Evolutionary conservation across 441 rosid species (phyloP), one percentile per base, ranked within the genome.

Genomic region (Populus tomentosa): DNA sequence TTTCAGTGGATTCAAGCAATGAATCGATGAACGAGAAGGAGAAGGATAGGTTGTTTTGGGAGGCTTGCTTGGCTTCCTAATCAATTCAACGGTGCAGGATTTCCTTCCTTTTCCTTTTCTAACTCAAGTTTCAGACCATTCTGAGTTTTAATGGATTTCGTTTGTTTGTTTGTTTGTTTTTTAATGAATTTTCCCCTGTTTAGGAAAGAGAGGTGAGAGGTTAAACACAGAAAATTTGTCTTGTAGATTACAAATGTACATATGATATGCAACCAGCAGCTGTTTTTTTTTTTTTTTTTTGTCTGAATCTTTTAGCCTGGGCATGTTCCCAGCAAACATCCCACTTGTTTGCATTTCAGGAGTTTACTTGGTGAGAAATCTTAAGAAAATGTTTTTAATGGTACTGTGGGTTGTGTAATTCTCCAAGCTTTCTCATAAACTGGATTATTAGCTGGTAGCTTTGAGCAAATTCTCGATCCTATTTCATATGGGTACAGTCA

Each of bases 21-120:
- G 85, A 87, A 28, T 40, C 83, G 20, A 53, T 83, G 86, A 87
- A 71, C 77, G 98, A 95, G 83, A 84, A 61, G 76, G 98, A 95
- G 84, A 88, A 82, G 85, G 91, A 73, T 83, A 89, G 82, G 82
- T 73, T 84, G 76, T 95, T 95, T 70, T 93, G 98, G 98, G 98
- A 95, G 72, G 73, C 93, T 56, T 95, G 98, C 71, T 82, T 93
- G 77, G 98, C 99, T 23, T 93, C 97, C 36, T 95, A 77, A 78
- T 4, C 26, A 3, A 10, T 7, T 6, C 21, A 6, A 53, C 21
- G 18, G 21, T 18, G 23, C 62, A 20, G 61, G 62, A 53, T 24
- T 11, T 10, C 20, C n/a, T 1, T 9, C 16, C 18, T 63, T 64
- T 23, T 28, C 10, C 14, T 20, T 40, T 10, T 13, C 9, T 2